phyloP scores from a whole-genome alignment of 1,284 basidiomycete species.

The Meira miltonrushii region DNA sequence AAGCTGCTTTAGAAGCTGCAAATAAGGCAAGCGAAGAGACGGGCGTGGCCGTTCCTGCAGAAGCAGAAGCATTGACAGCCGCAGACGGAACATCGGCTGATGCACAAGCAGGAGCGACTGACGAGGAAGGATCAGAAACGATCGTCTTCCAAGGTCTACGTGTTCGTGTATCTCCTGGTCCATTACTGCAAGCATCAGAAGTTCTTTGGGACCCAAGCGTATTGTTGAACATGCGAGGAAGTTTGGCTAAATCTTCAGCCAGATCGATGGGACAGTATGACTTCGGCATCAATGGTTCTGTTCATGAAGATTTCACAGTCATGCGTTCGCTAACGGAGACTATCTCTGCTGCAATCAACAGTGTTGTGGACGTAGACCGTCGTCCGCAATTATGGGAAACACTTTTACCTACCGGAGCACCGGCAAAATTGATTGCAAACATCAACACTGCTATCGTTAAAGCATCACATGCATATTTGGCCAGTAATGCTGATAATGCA shows the following conservation, averaged over 20 bases:
- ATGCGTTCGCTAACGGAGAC: constrained; percentile 1
- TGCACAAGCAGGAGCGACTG: constrained; percentile 6
- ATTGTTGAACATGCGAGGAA: constrained; percentile 1
- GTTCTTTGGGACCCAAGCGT: constrained; percentile 5
- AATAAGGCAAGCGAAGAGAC: constrained; percentile 19
- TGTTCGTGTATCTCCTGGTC: not conserved
- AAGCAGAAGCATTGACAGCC: not conserved
- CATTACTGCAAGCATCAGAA: constrained; percentile 3
- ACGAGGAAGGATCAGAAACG: constrained; percentile 5
- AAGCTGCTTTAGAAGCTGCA: constrained; percentile 71
- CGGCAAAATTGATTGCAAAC: constrained; percentile 28
- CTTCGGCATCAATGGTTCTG: not conserved
- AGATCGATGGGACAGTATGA: not conserved
- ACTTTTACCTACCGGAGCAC: constrained; percentile 42
- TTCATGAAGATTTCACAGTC: constrained; percentile 30
- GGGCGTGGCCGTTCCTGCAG: too few species aligned
- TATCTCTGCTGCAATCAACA: constrained; percentile 25
- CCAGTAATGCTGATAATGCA: not conserved
- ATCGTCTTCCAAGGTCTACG: not conserved
- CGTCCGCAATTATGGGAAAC: constrained; percentile 45
- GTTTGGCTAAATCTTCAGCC: constrained; percentile 1
- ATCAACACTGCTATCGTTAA: constrained; percentile 33
- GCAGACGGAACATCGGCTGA: not conserved
- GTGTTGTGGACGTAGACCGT: constrained; percentile 26
- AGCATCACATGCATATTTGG: constrained; percentile 20